Evolutionary conservation across 352 stramenopile genomes (phyloP).

Genomic region (Phytophthora capsici): DNA sequence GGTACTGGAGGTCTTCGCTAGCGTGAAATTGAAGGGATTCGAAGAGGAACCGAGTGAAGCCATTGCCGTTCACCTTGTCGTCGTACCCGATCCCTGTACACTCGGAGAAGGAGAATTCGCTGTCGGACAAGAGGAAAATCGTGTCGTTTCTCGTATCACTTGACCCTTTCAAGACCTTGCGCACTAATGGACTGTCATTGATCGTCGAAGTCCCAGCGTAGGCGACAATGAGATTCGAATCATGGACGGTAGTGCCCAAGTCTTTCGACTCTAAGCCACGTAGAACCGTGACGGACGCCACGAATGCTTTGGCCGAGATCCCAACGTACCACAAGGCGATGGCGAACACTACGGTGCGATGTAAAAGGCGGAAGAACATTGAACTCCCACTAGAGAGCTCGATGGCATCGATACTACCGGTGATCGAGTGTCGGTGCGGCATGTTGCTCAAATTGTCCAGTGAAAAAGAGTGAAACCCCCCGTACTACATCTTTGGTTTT

Average conservation of each 20-base stretch:
- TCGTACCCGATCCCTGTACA: slow-evolving; percentile 25
- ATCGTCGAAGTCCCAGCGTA: slow-evolving; percentile 35
- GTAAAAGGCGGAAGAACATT: slow-evolving; percentile 15
- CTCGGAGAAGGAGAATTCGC: slow-evolving; percentile 7
- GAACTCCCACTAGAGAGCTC: slow-evolving; percentile 5
- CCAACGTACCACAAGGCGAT: slow-evolving; percentile 33
- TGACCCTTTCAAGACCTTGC: slow-evolving; percentile 21
- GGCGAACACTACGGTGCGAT: slow-evolving; percentile 21
- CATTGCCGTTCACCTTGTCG: slow-evolving; percentile 25
- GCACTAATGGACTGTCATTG: slow-evolving; percentile 38
- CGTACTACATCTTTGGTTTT: too few relatives aligned
- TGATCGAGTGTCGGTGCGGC: slow-evolving; percentile 1
- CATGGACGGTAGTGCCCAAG: slow-evolving; percentile 15
- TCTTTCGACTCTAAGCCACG: slow-evolving; percentile 28
- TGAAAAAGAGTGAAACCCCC: too few relatives aligned
- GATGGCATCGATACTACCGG: slow-evolving; percentile 3
- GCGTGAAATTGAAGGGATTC: slow-evolving; percentile 22
- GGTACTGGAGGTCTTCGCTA: slow-evolving; percentile 28
- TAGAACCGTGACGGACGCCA: slow-evolving; percentile 23
- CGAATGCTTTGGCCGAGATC: slow-evolving; percentile 22
- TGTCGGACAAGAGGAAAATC: slow-evolving; percentile 40
- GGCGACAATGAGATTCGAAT: slow-evolving; percentile 29
- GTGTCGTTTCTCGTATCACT: slow-evolving; percentile 35
- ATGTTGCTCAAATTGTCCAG: too few relatives aligned
- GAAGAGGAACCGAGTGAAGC: slow-evolving; percentile 37